phyloP scores from a whole-genome alignment of 2,329 filamentous ascomycete species.

The Paraconiothyrium brasiliense region DNA sequence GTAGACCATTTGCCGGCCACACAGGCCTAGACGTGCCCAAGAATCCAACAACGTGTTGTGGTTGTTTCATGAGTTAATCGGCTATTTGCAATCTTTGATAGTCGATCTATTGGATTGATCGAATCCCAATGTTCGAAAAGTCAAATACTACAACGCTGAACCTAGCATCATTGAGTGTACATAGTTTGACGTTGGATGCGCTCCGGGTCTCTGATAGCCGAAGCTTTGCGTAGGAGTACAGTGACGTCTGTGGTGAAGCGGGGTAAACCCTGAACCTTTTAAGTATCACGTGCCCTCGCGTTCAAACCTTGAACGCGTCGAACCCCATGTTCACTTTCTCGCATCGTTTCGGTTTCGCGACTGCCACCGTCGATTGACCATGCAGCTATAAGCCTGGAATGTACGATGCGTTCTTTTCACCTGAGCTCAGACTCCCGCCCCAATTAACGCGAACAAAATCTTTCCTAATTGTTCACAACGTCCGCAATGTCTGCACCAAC shows the following conservation, averaged over 20 bases:
- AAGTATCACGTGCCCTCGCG: neutral
- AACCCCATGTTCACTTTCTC: neutral
- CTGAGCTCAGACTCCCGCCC: neutral
- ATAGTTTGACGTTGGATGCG: neutral
- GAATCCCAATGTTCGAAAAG: neutral
- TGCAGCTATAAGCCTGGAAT: neutral
- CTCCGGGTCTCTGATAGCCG: neutral
- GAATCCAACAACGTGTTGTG: neutral
- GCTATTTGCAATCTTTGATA: neutral
- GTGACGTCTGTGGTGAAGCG: neutral
- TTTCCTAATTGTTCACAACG: neutral
- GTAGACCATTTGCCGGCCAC: neutral
- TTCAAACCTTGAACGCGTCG: neutral
- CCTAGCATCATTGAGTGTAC: neutral
- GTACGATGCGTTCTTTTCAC: neutral
- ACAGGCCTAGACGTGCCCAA: neutral
- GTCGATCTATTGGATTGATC: neutral
- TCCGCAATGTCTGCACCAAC: slow-evolving; percentile 34
- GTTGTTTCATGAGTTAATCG: neutral
- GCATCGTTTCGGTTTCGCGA: neutral
- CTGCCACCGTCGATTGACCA: neutral
- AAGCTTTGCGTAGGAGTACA: neutral
- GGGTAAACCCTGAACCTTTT: neutral
- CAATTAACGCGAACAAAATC: neutral
- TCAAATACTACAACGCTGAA: slow-evolving; percentile 1